Base-by-base conservation (phyloP, 345 rosid genomes). In the Salix caprea region DNA sequence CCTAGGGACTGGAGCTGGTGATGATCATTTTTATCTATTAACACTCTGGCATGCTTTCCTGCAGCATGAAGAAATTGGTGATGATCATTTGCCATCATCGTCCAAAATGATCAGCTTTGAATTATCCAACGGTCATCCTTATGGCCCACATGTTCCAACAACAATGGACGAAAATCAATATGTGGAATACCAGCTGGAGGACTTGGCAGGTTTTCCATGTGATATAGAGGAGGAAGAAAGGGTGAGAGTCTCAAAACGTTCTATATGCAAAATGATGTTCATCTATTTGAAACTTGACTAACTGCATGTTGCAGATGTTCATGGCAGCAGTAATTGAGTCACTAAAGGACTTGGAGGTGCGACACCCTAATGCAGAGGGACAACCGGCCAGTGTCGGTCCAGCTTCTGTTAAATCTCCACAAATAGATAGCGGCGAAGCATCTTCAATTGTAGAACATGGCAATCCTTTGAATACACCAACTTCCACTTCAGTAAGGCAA, bases 101-200 rank as follows among this genome's bases (percentile, higher is more conserved):
- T 90, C 97, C 68, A 77, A 86, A 60, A 95, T 95, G 96, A 95
- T 92, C 70, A 90, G 90, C 86, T 92, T 92, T 71, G 97, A 92
- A 82, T 80, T 94, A 56, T 85, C 93, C 19, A 78, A 86, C 69
- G 97, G 92, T 19, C 79, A 80, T 82, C 96, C 94, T 0, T 78
- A 75, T 79, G 89, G 89, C 64, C 91, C 91, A 71, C 87, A 88
- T 83, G 88, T 83, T 70, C 87, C 89, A 7, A 82, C 87, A 54
- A 67, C 83, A 62, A 73, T 82, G 75, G 95, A 90, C 58, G 93
- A 89, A 80, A 97, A 92, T 76, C 92, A 87, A 46, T 92, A 83
- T 73, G 93, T 90, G 74, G 99, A 93, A 86, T 93, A 89, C 82
- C 89, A 89, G 69, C 84, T 94, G 46, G 95, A 92, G 67, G 98